These are phyloP conservation scores for Parachaetomium inaequale DNA, from an alignment of 495 filamentous ascomycete species.

Conservation along the genomic window DNA sequence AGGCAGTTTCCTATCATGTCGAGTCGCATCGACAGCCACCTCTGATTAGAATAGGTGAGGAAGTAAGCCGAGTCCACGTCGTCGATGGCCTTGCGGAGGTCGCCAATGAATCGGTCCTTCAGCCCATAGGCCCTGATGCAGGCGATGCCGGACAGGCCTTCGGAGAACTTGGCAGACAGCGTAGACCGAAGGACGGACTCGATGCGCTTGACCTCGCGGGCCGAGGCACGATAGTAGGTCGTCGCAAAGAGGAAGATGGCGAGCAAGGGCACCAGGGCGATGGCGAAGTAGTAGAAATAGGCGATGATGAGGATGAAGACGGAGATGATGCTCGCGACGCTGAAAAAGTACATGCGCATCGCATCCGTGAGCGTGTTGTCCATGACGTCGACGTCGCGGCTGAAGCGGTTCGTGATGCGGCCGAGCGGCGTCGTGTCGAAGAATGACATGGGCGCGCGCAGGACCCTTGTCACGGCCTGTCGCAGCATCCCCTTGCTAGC, in stretches of 20 bases:
- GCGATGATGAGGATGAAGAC: constrained; percentile 86
- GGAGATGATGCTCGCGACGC: constrained; percentile 69
- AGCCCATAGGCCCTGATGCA: constrained; percentile 88
- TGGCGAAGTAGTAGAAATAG: constrained; percentile 91
- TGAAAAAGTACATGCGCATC: constrained; percentile 90
- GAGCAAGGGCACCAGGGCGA: constrained; percentile 79
- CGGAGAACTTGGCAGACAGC: constrained; percentile 89
- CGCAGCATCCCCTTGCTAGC: constrained; percentile 80
- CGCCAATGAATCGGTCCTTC: constrained; percentile 63
- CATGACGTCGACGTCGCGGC: constrained; percentile 92
- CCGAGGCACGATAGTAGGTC: constrained; percentile 84
- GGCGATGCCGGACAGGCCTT: constrained; percentile 77
- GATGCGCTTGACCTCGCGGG: constrained; percentile 89
- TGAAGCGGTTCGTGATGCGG: constrained; percentile 96
- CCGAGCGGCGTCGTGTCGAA: constrained; percentile 95
- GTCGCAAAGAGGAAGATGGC: constrained; percentile 78
- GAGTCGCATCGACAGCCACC: constrained; percentile 82
- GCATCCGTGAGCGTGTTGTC: constrained; percentile 88
- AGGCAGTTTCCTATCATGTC: constrained; percentile 78
- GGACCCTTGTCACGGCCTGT: constrained; percentile 71
- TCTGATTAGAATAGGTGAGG: constrained; percentile 88
- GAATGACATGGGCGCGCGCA: constrained; percentile 93
- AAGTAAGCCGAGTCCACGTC: constrained; percentile 93
- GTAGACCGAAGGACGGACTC: constrained; percentile 81
- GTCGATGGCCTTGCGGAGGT: constrained; percentile 69